Conservation (phyloP, 1,284 basidiomycete genomes). For the Boletellus deceptivus region DNA sequence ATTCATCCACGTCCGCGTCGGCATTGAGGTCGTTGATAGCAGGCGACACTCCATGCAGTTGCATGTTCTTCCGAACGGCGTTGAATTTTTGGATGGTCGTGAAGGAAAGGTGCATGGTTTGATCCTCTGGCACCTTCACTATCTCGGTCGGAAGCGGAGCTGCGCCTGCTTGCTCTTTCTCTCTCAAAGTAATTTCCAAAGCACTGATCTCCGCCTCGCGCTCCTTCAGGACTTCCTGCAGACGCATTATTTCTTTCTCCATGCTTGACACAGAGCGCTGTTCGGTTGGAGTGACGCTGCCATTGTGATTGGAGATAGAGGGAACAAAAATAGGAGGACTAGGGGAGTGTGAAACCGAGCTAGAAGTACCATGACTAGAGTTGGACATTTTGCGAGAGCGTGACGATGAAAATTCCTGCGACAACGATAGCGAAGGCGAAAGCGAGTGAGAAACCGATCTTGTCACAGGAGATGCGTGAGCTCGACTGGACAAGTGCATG, state of each 20-base stretch:
- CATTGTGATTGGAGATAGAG: constrained; percentile 45
- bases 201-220: constrained; percentile 82
- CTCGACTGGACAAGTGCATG: background rate
- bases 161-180: constrained; percentile 36
- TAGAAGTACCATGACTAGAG: constrained; percentile 66
- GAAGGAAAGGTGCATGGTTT: constrained; percentile 52
- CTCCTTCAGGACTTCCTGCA: constrained; percentile 86
- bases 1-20: constrained; percentile 59
- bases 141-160: constrained; percentile 6
- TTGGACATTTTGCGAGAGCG: constrained; percentile 79
- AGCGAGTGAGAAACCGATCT: constrained; percentile 85
- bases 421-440: constrained; percentile 86
- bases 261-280: constrained; percentile 74
- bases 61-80: constrained; percentile 64
- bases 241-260: constrained; percentile 88
- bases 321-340: constrained; percentile 61
- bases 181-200: constrained; percentile 68
- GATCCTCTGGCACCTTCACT: constrained; percentile 18
- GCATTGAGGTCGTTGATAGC: constrained; percentile 26
- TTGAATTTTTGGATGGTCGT: constrained; percentile 70
- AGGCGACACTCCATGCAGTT: constrained; percentile 40
- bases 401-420: constrained; percentile 92
- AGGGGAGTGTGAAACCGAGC: constrained; percentile 53
- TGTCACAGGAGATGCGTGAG: constrained; percentile 15
- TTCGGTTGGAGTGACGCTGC: constrained; percentile 46